Evolutionary conservation across 495 filamentous ascomycete genomes (phyloP).

Genomic region (Bacidia rubella): DNA sequence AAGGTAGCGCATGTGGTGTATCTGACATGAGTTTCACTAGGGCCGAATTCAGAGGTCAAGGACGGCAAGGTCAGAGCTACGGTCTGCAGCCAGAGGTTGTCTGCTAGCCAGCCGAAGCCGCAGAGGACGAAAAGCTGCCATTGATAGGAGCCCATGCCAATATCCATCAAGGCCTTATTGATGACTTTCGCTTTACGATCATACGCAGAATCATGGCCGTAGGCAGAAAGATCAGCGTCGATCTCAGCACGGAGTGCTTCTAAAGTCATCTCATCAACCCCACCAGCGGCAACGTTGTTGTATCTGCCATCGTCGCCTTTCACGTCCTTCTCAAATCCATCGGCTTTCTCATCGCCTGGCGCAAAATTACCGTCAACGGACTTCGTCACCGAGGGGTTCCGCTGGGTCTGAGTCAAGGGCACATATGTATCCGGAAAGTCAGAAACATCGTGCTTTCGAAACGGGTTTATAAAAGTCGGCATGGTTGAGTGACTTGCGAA

Average conservation of each 20-base stretch:
- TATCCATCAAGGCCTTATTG: conserved; percentile 52
- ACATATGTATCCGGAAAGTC: conserved; percentile 40
- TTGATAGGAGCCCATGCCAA: conserved; percentile 78
- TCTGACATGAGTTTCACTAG: conserved; percentile 32
- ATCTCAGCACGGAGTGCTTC: conserved; percentile 37
- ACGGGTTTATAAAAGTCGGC: conserved; percentile 33
- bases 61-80: conserved; percentile 42
- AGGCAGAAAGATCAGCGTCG: conserved; percentile 30
- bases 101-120: conserved; percentile 64
- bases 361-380: conserved; percentile 15
- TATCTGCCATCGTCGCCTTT: conserved; percentile 7
- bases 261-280: conserved; percentile 25
- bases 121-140: conserved; percentile 72
- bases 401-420: conserved; percentile 32
- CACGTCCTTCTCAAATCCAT: conserved; percentile 11
- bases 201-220: conserved; percentile 36
- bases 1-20: conserved; percentile 45
- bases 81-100: conserved; percentile 33
- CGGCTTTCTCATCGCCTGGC: conserved; percentile 19
- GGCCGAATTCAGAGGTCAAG: conserved; percentile 38
- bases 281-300: conserved; percentile 17
- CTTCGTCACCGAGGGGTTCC: conserved; percentile 19
- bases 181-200: conserved; percentile 46
- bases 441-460: conserved; percentile 33
- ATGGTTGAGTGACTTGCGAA: conserved; percentile 10